A percentile compares a stretch with the other conserved stretches of the same genome.
phyloP scores from a whole-genome alignment of 805 yeast species.

The Starmerella floricola region DNA sequence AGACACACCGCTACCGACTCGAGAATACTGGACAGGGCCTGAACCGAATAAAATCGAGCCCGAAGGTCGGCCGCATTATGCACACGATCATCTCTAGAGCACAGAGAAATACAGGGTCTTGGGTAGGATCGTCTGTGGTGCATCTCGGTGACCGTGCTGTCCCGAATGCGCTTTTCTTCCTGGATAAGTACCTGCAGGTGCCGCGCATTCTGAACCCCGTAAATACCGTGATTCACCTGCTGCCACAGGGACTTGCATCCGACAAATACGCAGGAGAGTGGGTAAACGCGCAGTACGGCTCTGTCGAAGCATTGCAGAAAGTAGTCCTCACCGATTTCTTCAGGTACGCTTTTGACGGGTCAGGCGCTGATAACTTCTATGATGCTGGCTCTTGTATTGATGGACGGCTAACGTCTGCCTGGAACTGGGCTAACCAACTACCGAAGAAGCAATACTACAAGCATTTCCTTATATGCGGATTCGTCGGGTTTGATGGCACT shows the following conservation, averaged over 20 bases:
- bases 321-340: constrained; percentile 40
- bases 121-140: constrained; percentile 74
- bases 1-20: constrained; percentile 39
- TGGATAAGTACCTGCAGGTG: constrained; percentile 70
- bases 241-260: constrained; percentile 44
- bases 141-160: constrained; percentile 77
- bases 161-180: constrained; percentile 67
- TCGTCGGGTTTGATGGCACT: constrained; percentile 61
- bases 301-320: constrained; percentile 40
- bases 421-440: constrained; percentile 70
- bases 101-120: constrained; percentile 46
- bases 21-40: constrained; percentile 73
- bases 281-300: constrained; percentile 47
- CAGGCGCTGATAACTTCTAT: constrained; percentile 73
- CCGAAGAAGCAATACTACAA: constrained; percentile 53
- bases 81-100: constrained; percentile 54
- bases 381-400: constrained; percentile 79
- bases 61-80: constrained; percentile 57
- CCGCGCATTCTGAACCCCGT: constrained; percentile 68
- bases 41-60: constrained; percentile 64
- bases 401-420: constrained; percentile 67
- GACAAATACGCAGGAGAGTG: constrained; percentile 30
- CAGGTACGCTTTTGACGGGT: constrained; percentile 57
- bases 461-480: constrained; percentile 54
- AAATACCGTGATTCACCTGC: constrained; percentile 43